A percentile compares a stretch with the other conserved stretches of the same genome.
phyloP scores from a whole-genome alignment of 1,284 basidiomycete species.

The Trametes polyzona region DNA sequence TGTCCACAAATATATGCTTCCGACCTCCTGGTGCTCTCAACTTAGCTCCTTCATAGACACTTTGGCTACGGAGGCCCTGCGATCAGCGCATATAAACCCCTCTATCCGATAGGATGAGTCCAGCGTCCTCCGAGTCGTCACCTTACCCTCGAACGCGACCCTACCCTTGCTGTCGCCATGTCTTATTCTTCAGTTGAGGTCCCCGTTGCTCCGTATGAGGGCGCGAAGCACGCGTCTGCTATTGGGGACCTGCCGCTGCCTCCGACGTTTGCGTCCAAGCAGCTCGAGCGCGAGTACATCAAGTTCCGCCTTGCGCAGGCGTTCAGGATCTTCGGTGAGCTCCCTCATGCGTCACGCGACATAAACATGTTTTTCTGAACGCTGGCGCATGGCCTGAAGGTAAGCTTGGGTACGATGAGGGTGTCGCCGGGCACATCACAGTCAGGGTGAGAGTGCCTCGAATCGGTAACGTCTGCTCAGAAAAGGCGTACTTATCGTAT shows the following conservation, averaged over 20 bases:
- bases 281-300: constrained; percentile 50
- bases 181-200: neutral
- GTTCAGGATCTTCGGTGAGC: constrained; percentile 50
- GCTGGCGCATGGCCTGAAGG: no score
- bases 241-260: constrained; percentile 23
- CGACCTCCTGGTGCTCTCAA: neutral
- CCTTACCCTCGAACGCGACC: neutral
- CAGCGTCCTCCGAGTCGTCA: neutral
- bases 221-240: neutral
- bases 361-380: no score
- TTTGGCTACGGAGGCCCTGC: no score
- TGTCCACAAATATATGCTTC: neutral
- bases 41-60: no score
- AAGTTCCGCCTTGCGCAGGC: constrained; percentile 59
- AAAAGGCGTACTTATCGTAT: constrained; percentile 15
- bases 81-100: neutral
- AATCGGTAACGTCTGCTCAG: neutral
- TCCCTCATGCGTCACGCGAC: no score
- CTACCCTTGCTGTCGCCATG: no score
- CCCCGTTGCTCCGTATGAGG: neutral
- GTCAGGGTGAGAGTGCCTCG: constrained; percentile 43
- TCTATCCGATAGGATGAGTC: no score
- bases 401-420: constrained; percentile 62
- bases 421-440: constrained; percentile 65
- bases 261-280: constrained; percentile 41